Percentiles rank a stretch among this genome's conserved stretches.
phyloP scores from a whole-genome alignment of 352 stramenopile species.

The Phytophthora sp. region DNA sequence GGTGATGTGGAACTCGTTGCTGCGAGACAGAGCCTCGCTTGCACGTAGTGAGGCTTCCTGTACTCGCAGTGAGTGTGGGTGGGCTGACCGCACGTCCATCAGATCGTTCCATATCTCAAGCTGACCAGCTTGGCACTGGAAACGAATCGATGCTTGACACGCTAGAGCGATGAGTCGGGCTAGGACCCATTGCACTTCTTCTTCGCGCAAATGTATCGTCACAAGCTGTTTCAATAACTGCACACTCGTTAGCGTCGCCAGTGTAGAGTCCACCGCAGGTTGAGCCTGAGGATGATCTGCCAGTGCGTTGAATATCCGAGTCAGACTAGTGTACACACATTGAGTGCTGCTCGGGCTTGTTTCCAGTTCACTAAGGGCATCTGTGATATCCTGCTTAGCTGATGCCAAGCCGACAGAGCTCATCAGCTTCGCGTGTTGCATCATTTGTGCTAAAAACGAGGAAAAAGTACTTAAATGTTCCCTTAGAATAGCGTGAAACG shows the following conservation, averaged over 20 bases:
- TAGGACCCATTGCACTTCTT: constrained; percentile 53
- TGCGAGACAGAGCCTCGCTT: constrained; percentile 35
- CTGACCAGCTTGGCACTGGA: constrained; percentile 47
- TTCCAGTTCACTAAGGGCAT: constrained; percentile 35
- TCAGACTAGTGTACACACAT: constrained; percentile 40
- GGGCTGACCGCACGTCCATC: constrained; percentile 30
- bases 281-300: constrained; percentile 17
- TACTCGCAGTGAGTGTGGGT: constrained; percentile 44
- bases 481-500: constrained; percentile 32
- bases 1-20: constrained; percentile 42
- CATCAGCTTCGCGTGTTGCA: constrained; percentile 26
- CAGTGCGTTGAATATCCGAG: constrained; percentile 27
- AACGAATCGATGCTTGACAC: constrained; percentile 34
- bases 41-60: constrained; percentile 40
- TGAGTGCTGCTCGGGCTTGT: constrained; percentile 22
- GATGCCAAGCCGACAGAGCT: background rate
- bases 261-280: constrained; percentile 15
- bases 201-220: constrained; percentile 28
- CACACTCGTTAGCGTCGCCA: constrained; percentile 26
- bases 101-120: constrained; percentile 43
- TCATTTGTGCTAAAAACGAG: constrained; percentile 25
- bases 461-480: background rate
- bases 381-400: constrained; percentile 13
- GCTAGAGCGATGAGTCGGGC: constrained; percentile 33
- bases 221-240: constrained; percentile 29